phyloP scores from a whole-genome alignment of 345 rosid species.

The Carallia pectinifolia region DNA sequence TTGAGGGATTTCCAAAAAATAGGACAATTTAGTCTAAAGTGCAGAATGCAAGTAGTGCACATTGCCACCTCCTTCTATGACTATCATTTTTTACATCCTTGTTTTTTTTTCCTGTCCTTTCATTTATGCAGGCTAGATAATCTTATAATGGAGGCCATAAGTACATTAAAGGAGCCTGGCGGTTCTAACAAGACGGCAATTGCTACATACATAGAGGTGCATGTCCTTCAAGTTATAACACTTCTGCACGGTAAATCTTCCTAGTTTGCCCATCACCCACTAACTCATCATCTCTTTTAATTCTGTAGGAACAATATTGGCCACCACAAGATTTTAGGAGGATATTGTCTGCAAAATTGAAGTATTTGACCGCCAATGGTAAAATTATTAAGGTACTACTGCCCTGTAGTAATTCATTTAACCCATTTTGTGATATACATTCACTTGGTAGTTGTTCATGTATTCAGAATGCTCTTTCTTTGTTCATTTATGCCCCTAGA shows the following conservation, averaged over 20 bases:
- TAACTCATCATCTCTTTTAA: slow-evolving; percentile 6
- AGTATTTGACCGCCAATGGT: slow-evolving; percentile 64
- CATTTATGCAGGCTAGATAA: slow-evolving; percentile 62
- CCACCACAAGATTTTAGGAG: slow-evolving; percentile 88
- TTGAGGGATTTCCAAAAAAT: too few species aligned
- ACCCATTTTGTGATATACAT: too few species aligned
- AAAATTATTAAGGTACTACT: slow-evolving; percentile 73
- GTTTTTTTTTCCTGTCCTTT: not conserved
- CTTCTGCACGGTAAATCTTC: not conserved
- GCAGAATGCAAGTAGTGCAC: too few species aligned
- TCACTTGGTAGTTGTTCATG: too few species aligned
- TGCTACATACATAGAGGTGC: slow-evolving; percentile 85
- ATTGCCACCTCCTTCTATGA: too few species aligned
- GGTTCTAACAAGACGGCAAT: slow-evolving; percentile 87
- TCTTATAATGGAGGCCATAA: slow-evolving; percentile 88
- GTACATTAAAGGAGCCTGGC: slow-evolving; percentile 75
- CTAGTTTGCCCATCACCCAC: not conserved
- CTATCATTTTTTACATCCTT: not conserved
- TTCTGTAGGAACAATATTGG: slow-evolving; percentile 81
- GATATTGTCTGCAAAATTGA: slow-evolving; percentile 75
- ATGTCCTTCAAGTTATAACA: too few species aligned
- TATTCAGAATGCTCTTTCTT: too few species aligned
- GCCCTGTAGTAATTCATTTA: not conserved
- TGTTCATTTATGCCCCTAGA: too few species aligned
- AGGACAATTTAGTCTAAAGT: too few species aligned